A percentile compares a stretch with the other conserved stretches of the same genome.
Evolutionary conservation across 1,284 basidiomycete genomes (phyloP).

Genomic region (Omphalotus olearius): DNA sequence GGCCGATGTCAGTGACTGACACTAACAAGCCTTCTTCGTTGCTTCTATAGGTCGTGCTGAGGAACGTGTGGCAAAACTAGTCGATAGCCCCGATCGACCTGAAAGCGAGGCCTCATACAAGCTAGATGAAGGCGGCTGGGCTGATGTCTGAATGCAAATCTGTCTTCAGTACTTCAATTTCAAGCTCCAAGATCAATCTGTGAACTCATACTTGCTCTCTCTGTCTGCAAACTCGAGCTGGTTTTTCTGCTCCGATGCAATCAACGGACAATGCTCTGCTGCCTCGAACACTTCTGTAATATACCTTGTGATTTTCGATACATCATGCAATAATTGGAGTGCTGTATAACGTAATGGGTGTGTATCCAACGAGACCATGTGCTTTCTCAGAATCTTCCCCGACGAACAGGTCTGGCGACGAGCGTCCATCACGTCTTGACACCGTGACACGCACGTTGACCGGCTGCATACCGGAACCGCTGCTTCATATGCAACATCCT

Average conservation of each 20-base stretch:
- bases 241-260: no score
- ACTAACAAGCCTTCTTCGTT: background rate
- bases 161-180: background rate
- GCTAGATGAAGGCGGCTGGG: constrained; percentile 83
- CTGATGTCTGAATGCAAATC: constrained; percentile 50
- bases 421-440: background rate
- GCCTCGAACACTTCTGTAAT: background rate
- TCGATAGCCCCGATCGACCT: constrained; percentile 88
- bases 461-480: no score
- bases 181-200: background rate
- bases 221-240: background rate
- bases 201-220: background rate
- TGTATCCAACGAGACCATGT: no score
- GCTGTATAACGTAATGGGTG: no score
- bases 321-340: background rate
- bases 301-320: background rate
- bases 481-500: background rate
- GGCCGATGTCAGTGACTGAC: background rate
- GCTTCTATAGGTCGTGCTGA: constrained; percentile 72
- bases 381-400: no score
- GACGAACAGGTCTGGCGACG: no score
- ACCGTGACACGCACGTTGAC: background rate
- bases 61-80: constrained; percentile 92
- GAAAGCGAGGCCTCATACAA: constrained; percentile 93
- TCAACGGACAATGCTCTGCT: background rate